Conservation (phyloP, 371 early-diverging fungal species). For the Blakeslea trispora region DNA sequence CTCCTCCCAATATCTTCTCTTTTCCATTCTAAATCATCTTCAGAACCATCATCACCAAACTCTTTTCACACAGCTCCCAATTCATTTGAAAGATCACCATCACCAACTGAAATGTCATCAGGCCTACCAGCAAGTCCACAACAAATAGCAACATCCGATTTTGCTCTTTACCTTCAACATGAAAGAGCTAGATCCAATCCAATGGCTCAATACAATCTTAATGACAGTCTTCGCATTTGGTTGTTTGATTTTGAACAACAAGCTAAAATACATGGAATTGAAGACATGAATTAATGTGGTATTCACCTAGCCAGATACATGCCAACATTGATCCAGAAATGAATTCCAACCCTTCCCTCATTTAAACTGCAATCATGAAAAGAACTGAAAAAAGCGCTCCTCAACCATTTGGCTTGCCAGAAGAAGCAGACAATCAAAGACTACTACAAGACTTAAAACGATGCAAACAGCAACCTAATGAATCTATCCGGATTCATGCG, state of each 20-base stretch:
- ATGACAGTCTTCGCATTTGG: slow-evolving; percentile 4
- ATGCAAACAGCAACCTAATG: slow-evolving; percentile 4
- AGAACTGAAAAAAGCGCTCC: neutral
- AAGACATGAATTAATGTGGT: neutral
- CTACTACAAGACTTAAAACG: neutral
- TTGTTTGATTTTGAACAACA: slow-evolving; percentile 1
- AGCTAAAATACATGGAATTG: slow-evolving; percentile 2
- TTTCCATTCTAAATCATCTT: neutral
- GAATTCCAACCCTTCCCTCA: neutral
- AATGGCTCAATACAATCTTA: neutral
- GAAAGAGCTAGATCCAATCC: slow-evolving; percentile 8
- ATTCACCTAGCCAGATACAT: neutral
- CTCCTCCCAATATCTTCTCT: neutral
- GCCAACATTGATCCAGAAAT: slow-evolving; percentile 5
- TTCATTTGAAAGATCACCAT: neutral
- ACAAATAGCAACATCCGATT: neutral
- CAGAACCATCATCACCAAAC: neutral
- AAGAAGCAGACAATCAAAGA: slow-evolving; percentile 6
- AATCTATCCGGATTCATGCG: slow-evolving; percentile 7
- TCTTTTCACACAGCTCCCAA: neutral
- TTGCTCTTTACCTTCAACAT: neutral
- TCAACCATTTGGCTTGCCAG: slow-evolving; percentile 3
- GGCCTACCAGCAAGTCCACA: neutral
- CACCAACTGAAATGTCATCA: neutral
- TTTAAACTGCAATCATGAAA: neutral